Evolutionary conservation across 352 stramenopile species (phyloP), one percentile per base, ranked within the genome.

Genomic region (Globisporangium ultimum): DNA sequence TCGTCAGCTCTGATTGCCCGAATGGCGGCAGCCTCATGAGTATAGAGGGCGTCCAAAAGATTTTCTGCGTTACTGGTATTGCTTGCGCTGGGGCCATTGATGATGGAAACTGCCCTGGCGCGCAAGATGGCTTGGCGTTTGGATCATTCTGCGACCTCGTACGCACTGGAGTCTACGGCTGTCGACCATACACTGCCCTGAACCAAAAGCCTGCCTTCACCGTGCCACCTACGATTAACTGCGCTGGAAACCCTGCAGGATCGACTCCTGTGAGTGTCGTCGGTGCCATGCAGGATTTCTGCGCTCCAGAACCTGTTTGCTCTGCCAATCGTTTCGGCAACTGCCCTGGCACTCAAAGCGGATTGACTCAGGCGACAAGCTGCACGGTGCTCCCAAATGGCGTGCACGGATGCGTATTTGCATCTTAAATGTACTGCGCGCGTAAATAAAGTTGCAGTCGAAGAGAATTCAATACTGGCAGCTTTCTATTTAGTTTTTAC

Each of bases 41-140:
- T 32, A 5, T 32, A 5, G 24, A 32, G 24, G 24, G 24, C 24
- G 24, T 32, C 24, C 24, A 32, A 32, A 32, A 32, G 24, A 5
- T 32, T 32, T 32, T 32, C 24, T 32, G 5, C 24, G 24, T 32
- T 5, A 32, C 24, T 32, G 24, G 24, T 5, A 24, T 55, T 10
- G 62, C 63, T 60, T 58, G 52, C 9, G 52, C 52, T 14, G 38
- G 34, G 0, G 8, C n/a, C 52, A 49, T 58, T 11, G 20, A 34
- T 18, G 28, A n/a, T 12, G 52, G 52, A 15, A 49, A 34, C 38
- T 58, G 52, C 18, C 52, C 52, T 40, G 52, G 38, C 42, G 36
- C 40, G 42, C 52, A 58, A 15, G 38, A 41, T 14, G 52, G 52
- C 3, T 40, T 58, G 32, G 28, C 21, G 6, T 58, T 58, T 38